phyloP scores from a whole-genome alignment of 2,329 filamentous ascomycete genomes.

The Colletotrichum phormii region DNA sequence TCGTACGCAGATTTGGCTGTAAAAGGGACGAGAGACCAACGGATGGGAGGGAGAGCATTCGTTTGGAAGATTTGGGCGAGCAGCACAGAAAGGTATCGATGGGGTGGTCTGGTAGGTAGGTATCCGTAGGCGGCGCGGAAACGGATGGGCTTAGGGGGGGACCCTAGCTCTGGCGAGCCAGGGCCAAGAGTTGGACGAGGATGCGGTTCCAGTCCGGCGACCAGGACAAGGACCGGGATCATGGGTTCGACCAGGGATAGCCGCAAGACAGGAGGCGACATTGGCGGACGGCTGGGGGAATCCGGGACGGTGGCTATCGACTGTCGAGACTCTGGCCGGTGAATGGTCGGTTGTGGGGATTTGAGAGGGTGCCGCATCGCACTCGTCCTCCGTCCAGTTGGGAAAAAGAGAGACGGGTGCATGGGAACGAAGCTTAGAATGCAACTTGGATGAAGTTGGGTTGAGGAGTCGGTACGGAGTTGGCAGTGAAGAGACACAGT shows the following conservation, averaged over 20 bases:
- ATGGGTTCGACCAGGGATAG: slow-evolving; percentile 25
- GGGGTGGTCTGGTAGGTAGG: background rate
- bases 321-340: background rate
- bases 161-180: slow-evolving; percentile 4
- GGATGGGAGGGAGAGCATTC: background rate
- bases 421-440: background rate
- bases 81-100: background rate
- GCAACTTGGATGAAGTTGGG: background rate
- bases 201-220: background rate
- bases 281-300: slow-evolving; percentile 14
- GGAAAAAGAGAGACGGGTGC: slow-evolving; percentile 8
- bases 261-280: slow-evolving; percentile 28
- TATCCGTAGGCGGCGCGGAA: slow-evolving; percentile 21
- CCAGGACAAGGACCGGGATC: slow-evolving; percentile 32
- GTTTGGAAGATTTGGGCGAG: slow-evolving; percentile 3
- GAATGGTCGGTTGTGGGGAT: background rate
- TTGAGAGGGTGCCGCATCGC: slow-evolving; percentile 1
- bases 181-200: slow-evolving; percentile 19
- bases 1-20: background rate
- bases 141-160: slow-evolving; percentile 23
- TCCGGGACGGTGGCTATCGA: background rate
- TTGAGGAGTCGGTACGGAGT: background rate
- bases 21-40: background rate
- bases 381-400: slow-evolving; percentile 2
- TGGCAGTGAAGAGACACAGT: background rate